Evolutionary conservation across 257 asterid species (phyloP), one percentile per base, ranked within the genome.

Genomic region (Nyctanthes arbortristis): DNA sequence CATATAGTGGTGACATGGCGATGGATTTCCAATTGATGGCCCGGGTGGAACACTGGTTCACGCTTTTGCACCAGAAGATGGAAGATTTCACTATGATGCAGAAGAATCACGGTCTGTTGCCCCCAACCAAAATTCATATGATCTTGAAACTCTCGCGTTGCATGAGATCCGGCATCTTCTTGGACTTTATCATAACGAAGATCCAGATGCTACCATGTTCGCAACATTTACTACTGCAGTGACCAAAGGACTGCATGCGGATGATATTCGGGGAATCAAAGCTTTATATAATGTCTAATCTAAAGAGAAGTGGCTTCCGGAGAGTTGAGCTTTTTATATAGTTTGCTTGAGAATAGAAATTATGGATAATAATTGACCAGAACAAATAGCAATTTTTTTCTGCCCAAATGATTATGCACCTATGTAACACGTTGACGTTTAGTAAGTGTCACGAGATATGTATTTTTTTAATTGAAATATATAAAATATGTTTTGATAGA

Each of bases 161-260:
- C 81, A 76, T 37, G 81, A 76, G 31, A 66, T 71, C 8, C 78
- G 81, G 24, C 81, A 77, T 64, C 56, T 65, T 29, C 72, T 77
- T 33, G 81, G 81, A 54, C 81, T 77, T 25, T 71, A 22, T 1
- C 81, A 77, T 29, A 72, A 75, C 56, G 30, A 35, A 1, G 72
- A 61, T 57, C 12, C 1, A 10, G 49, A 9, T 14, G 69, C 81
- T 9, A 27, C 67, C 22, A 76, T 76, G 78, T 61, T 11, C 31
- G 29, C 79, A 0, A 4, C 10, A 8, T 33, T 67, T 54, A 0
- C 13, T 27, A 0, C 31, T 13, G 79, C 70, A 20, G n/a, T 3
- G 31, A 35, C 36, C 6, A 61, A 54, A 24, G 20, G 29, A 4
- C 35, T 73, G 30, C 14, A 66, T 40, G 67, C 18, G 0, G 77